phyloP scores from a whole-genome alignment of 2,329 filamentous ascomycete species.

The Bipolaris cookei region DNA sequence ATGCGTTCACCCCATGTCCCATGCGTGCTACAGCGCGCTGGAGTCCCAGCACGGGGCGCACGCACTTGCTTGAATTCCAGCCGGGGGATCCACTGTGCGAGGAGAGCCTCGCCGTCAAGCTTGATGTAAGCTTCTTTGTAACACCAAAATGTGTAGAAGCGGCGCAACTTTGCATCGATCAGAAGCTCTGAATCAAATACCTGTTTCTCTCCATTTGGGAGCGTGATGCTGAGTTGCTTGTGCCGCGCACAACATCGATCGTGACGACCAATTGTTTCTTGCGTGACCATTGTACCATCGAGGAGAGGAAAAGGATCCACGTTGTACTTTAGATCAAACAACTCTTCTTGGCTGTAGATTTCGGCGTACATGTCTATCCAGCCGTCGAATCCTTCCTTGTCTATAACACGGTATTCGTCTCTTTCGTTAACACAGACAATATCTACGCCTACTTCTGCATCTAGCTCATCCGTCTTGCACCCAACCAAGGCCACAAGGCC shows the following conservation, averaged over 20 bases:
- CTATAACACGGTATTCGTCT: constrained; percentile 63
- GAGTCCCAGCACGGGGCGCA: constrained; percentile 53
- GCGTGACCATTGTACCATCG: constrained; percentile 52
- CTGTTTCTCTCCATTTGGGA: constrained; percentile 45
- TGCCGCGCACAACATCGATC: constrained; percentile 52
- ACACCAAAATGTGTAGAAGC: constrained; percentile 81
- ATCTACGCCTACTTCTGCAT: constrained; percentile 70
- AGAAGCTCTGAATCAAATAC: constrained; percentile 54
- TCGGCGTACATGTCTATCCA: constrained; percentile 77
- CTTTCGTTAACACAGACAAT: constrained; percentile 78
- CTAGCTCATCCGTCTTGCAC: constrained; percentile 37
- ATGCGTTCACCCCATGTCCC: constrained; percentile 56
- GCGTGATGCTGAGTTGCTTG: constrained; percentile 47
- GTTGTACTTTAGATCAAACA: constrained; percentile 65
- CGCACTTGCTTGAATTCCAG: constrained; percentile 71
- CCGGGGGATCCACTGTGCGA: constrained; percentile 73
- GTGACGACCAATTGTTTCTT: constrained; percentile 51
- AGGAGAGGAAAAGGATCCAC: constrained; percentile 53
- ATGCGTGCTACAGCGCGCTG: constrained; percentile 52
- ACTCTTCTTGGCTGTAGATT: constrained; percentile 70
- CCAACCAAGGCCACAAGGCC: constrained; percentile 73
- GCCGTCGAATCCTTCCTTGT: constrained; percentile 67
- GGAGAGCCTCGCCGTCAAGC: constrained; percentile 78
- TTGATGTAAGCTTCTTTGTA: constrained; percentile 83
- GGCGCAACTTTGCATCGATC: constrained; percentile 68